Conservation (phyloP, 305 asterid genomes). For the Striga hermonthica region DNA sequence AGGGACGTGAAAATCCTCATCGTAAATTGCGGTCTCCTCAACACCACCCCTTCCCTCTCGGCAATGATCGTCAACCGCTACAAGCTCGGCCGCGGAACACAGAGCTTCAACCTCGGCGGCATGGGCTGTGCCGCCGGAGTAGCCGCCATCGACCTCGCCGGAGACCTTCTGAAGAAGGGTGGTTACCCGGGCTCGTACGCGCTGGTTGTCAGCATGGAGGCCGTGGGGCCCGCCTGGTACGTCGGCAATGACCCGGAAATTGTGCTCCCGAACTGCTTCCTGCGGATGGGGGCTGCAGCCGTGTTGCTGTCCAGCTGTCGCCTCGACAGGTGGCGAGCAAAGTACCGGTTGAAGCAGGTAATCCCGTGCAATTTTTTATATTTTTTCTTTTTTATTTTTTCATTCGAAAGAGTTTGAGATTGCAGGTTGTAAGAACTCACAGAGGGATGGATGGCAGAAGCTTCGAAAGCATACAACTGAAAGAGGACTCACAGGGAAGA, state of each 20-base stretch:
- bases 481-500: constrained; percentile 49
- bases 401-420: not conserved
- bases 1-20: constrained; percentile 51
- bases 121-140: constrained; percentile 72
- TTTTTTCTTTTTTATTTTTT: no score
- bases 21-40: constrained; percentile 58
- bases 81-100: constrained; percentile 46
- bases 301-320: constrained; percentile 53
- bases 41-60: constrained; percentile 69
- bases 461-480: constrained; percentile 50
- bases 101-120: constrained; percentile 66
- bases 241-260: constrained; percentile 52
- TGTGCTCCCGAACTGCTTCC: constrained; percentile 65
- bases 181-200: constrained; percentile 56
- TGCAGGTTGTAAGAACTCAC: constrained; percentile 62
- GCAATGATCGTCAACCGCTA: constrained; percentile 70
- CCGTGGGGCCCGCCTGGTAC: constrained; percentile 54
- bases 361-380: not conserved
- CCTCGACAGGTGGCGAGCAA: constrained; percentile 51
- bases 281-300: constrained; percentile 64
- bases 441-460: constrained; percentile 52
- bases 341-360: constrained; percentile 63
- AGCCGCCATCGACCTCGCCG: constrained; percentile 57
- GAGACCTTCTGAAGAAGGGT: constrained; percentile 48
- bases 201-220: constrained; percentile 61